Evolutionary conservation across 1,284 basidiomycete genomes (phyloP), one percentile per base, ranked within the genome.

Genomic region (Gastroboletus turbinatus): DNA sequence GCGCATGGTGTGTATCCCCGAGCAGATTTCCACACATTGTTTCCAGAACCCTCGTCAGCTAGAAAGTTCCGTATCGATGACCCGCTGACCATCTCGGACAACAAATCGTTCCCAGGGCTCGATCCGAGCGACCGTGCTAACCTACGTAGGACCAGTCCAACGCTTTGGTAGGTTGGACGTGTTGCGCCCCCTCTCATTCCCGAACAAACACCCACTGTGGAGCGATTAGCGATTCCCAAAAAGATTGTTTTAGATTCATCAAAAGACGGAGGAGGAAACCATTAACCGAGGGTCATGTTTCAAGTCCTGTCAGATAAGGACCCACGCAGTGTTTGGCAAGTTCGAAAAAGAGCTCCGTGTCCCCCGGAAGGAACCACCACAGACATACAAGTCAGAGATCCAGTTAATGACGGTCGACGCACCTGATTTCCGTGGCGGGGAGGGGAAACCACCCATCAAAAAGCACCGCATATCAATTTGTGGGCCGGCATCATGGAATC

Each of bases 221-320:
- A 9, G 29, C 13, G 36, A 35, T 14, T 9, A 23, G 42, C 23
- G 27, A 38, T 44, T 16, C 50, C 52, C 45, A 40, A 46, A 23
- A 30, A 10, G 23, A n/a, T 25, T 23, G 46, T 50, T 50, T 39
- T 40, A 46, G 62, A 50, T 62, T 27, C 47, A 46, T 43, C 23
- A 14, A 33, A 14, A 35, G 45, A 44, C 11, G 5, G 21, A 44
- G 23, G n/a, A 17, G 6, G 13, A 16, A 47, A 10, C 36, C 10
- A 38, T 19, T n/a, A n/a, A 52, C 6, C n/a, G 3, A 38, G 44
- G 38, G 45, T 51, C 23, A n/a, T 33, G 59, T 66, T 63, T 59
- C 51, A 48, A 25, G 33, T 29, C 36, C 27, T 42, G 44, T n/a
- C 39, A 58, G 53, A 52, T 52, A 66, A 53, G 49, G 4, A 2